Conservation (phyloP, 2,329 filamentous ascomycete species). For the Furcasterigmium furcatum region DNA sequence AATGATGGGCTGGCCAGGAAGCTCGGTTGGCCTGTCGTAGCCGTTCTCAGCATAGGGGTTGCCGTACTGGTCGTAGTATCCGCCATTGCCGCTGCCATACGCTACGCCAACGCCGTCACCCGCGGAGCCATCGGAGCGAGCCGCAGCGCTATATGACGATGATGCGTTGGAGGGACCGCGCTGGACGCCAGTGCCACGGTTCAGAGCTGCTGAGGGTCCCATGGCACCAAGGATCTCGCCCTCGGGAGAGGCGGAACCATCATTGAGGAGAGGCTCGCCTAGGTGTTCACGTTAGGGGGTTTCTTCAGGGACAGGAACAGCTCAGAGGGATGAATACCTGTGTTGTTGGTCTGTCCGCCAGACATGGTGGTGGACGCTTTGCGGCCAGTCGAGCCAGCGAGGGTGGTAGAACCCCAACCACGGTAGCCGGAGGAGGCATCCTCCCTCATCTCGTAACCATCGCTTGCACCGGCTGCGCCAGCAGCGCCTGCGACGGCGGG, state of each 20-base stretch:
- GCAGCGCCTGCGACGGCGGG: constrained; percentile 42
- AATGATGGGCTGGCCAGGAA: constrained; percentile 71
- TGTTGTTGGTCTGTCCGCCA: constrained; percentile 59
- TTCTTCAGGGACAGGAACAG: not conserved
- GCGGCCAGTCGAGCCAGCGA: constrained; percentile 64
- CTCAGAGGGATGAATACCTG: not conserved
- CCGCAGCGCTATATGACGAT: constrained; percentile 85
- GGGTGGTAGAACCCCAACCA: constrained; percentile 84
- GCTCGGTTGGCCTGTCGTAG: constrained; percentile 34
- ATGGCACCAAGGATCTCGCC: constrained; percentile 82
- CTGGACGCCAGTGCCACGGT: constrained; percentile 68
- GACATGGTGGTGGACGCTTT: constrained; percentile 90
- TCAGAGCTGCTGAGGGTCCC: constrained; percentile 66
- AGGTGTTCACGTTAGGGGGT: not conserved
- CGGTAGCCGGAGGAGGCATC: constrained; percentile 77
- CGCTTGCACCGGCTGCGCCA: constrained; percentile 36
- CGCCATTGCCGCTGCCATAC: constrained; percentile 32
- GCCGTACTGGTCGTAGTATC: constrained; percentile 58
- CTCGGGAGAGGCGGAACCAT: constrained; percentile 56
- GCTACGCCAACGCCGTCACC: constrained; percentile 43
- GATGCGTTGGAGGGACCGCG: constrained; percentile 94
- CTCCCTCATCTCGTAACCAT: constrained; percentile 73
- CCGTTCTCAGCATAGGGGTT: constrained; percentile 52
- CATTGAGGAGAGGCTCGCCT: constrained; percentile 61
- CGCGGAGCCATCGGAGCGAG: constrained; percentile 66